phyloP scores from a whole-genome alignment of 2,329 filamentous ascomycete species.

The Reticulascus tulasneorum region DNA sequence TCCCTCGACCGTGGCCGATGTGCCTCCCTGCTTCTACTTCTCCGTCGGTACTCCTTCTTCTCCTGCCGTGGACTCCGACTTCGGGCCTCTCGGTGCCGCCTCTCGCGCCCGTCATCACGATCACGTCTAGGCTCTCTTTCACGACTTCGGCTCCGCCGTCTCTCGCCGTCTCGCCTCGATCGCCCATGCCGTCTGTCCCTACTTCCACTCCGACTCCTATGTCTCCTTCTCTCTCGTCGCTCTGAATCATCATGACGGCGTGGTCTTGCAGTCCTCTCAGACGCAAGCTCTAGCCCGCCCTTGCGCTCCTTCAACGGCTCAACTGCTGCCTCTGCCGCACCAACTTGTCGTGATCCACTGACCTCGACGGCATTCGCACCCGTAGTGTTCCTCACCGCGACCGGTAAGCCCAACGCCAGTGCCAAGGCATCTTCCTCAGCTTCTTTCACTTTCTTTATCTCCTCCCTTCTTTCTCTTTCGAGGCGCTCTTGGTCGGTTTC shows the following conservation, averaged over 20 bases:
- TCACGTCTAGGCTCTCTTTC: slow-evolving; percentile 6
- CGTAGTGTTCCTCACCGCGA: slow-evolving; percentile 55
- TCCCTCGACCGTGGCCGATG: slow-evolving; percentile 5
- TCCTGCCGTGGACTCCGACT: slow-evolving; percentile 4
- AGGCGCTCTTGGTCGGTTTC: slow-evolving; percentile 57
- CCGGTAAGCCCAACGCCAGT: slow-evolving; percentile 73
- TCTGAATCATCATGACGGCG: slow-evolving; percentile 26
- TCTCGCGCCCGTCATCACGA: slow-evolving; percentile 9
- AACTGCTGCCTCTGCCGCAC: slow-evolving; percentile 17
- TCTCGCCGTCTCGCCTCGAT: slow-evolving; percentile 18
- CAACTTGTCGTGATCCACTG: slow-evolving; percentile 33
- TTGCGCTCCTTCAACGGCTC: slow-evolving; percentile 18
- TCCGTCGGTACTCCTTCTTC: slow-evolving; percentile 7
- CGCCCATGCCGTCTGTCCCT: slow-evolving; percentile 22
- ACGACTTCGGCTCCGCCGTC: slow-evolving; percentile 9
- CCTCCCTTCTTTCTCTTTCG: slow-evolving; percentile 65
- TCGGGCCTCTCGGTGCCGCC: slow-evolving; percentile 2
- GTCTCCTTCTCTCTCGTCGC: slow-evolving; percentile 26
- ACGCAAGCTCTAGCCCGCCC: slow-evolving; percentile 14
- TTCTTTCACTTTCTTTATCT: slow-evolving; percentile 79
- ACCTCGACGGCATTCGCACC: slow-evolving; percentile 68
- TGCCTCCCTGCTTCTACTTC: slow-evolving; percentile 9
- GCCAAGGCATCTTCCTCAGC: slow-evolving; percentile 91
- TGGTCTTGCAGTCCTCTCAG: slow-evolving; percentile 16
- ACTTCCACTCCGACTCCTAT: slow-evolving; percentile 31